phyloP scores from a whole-genome alignment of 2,329 filamentous ascomycete species.

The Claviceps cyperi region DNA sequence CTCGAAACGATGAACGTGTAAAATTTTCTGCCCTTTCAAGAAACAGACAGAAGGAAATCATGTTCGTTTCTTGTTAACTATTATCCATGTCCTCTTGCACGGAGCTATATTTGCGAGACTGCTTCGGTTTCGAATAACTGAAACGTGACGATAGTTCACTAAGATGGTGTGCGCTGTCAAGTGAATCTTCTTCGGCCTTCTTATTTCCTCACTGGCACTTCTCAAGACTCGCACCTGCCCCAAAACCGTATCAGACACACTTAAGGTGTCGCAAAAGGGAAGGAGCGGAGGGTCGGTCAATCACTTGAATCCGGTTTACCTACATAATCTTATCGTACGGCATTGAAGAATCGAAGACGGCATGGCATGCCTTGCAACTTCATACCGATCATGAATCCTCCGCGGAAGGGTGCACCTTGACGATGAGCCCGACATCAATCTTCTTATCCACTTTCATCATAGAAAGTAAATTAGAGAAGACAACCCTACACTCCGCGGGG shows the following conservation, averaged over 20 bases:
- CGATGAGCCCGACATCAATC: conserved; percentile 8
- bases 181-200: too few relatives aligned
- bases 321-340: too few relatives aligned
- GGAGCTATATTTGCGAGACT: too few relatives aligned
- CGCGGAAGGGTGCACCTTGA: background rate
- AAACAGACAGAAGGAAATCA: too few relatives aligned
- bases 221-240: background rate
- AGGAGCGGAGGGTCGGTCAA: background rate
- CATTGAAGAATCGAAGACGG: background rate
- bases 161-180: too few relatives aligned
- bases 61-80: too few relatives aligned
- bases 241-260: background rate
- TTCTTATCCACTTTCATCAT: conserved; percentile 14
- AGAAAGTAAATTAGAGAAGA: conserved; percentile 9
- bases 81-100: too few relatives aligned
- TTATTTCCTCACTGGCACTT: background rate
- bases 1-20: background rate
- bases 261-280: background rate
- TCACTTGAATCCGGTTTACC: background rate
- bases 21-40: background rate
- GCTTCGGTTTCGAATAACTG: too few relatives aligned
- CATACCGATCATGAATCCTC: background rate
- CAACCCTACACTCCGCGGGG: conserved; percentile 13
- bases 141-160: too few relatives aligned
- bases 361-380: background rate